These are phyloP conservation scores for Fusarium sp. DNA, from an alignment of 2,329 filamentous ascomycete species.

Conservation along the genomic window DNA sequence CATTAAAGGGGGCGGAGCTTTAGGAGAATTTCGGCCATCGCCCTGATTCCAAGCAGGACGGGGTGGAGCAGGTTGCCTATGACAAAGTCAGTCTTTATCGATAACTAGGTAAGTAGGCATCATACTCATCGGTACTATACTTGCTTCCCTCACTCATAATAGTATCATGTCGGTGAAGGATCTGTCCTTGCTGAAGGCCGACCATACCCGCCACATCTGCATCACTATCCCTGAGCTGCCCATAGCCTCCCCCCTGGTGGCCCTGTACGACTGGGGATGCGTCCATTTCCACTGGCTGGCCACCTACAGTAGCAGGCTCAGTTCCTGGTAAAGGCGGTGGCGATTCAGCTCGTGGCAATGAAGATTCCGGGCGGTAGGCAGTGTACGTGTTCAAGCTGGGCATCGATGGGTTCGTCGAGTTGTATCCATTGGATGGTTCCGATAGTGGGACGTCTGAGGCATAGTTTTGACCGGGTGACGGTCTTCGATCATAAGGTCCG, in stretches of 20 bases:
- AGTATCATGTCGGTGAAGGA: conserved; percentile 58
- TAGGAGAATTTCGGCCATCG: conserved; percentile 57
- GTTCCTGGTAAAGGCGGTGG: conserved; percentile 69
- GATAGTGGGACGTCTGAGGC: conserved; percentile 55
- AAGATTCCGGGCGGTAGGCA: conserved; percentile 57
- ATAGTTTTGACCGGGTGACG: conserved; percentile 53
- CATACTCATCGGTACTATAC: conserved; percentile 79
- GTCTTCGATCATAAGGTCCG: conserved; percentile 53
- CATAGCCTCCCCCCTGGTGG: conserved; percentile 58
- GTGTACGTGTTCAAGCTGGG: conserved; percentile 55
- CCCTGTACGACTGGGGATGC: conserved; percentile 63
- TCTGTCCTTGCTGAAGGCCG: conserved; percentile 70
- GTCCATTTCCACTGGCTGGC: conserved; percentile 84
- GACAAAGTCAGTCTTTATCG: conserved; percentile 2
- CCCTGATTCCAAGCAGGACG: conserved; percentile 66
- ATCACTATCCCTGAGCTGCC: conserved; percentile 70
- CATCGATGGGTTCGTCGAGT: conserved; percentile 47
- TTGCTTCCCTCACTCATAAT: conserved; percentile 74
- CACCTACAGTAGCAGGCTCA: conserved; percentile 57
- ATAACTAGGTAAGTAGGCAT: neutral
- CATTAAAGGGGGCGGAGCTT: conserved; percentile 59
- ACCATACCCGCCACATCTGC: conserved; percentile 80
- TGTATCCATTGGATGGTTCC: conserved; percentile 45
- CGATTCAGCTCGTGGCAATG: conserved; percentile 70
- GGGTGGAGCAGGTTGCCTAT: conserved; percentile 65